These are phyloP conservation scores for Solanum paucissectum DNA, from an alignment of 257 asterid species.

Conservation along the genomic window DNA sequence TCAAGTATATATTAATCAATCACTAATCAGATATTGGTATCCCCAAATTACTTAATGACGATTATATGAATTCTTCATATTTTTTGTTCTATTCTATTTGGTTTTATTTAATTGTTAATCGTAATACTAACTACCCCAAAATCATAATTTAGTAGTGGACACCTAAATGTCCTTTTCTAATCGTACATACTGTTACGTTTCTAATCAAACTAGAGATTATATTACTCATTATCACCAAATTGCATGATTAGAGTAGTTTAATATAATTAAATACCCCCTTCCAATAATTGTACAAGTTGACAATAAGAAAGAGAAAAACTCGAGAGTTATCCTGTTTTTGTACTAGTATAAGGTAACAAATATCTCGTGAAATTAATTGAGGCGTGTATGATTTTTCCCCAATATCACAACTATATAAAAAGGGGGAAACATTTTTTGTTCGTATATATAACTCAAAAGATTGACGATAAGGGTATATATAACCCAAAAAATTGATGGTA, in stretches of 20 bases:
- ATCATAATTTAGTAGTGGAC: background rate
- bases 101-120: background rate
- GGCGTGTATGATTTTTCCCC: accelerated
- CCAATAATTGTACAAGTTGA: background rate
- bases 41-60: background rate
- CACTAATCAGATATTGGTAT: background rate
- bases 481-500: too few relatives aligned
- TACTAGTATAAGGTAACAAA: background rate
- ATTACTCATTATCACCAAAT: background rate
- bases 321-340: background rate
- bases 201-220: background rate
- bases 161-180: background rate
- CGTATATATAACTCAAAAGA: too few relatives aligned
- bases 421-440: accelerated
- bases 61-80: background rate
- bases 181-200: background rate
- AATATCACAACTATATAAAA: too few relatives aligned
- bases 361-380: accelerated
- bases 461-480: too few relatives aligned
- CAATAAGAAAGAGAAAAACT: background rate
- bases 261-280: background rate
- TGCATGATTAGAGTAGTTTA: background rate
- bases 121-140: background rate
- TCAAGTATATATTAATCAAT: background rate
- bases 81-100: background rate